phyloP scores from a whole-genome alignment of 2,329 filamentous ascomycete genomes.

The Aspergillus luchuensis region DNA sequence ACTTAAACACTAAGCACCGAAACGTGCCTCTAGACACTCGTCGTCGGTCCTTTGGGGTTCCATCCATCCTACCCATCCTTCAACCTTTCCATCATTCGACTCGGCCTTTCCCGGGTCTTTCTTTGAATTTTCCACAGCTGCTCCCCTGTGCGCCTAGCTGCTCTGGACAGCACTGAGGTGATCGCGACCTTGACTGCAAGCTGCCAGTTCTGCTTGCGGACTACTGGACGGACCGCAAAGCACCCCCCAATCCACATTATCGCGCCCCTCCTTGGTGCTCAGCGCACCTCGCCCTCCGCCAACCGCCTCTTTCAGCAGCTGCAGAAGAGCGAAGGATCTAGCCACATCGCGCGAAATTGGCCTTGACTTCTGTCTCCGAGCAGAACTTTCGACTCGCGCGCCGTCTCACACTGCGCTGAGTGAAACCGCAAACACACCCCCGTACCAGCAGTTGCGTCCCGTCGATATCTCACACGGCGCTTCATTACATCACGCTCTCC shows the following conservation, averaged over 20 bases:
- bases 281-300: background rate
- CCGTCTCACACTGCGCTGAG: conserved; percentile 7
- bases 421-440: conserved; percentile 13
- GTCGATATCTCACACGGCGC: background rate
- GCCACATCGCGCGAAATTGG: background rate
- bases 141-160: background rate
- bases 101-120: background rate
- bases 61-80: background rate
- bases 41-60: background rate
- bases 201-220: background rate
- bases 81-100: background rate
- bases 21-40: background rate
- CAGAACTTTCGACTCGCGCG: background rate
- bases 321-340: background rate
- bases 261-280: conserved; percentile 1
- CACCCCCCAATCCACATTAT: background rate
- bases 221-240: background rate
- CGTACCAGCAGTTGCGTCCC: conserved; percentile 11
- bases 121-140: background rate
- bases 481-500: background rate
- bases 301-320: background rate
- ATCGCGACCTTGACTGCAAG: background rate
- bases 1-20: conserved; percentile 14
- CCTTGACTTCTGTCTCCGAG: background rate
- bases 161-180: background rate